Evolutionary conservation across 2,329 filamentous ascomycete species (phyloP).

Genomic region (Stagonosporopsis rhizophila): DNA sequence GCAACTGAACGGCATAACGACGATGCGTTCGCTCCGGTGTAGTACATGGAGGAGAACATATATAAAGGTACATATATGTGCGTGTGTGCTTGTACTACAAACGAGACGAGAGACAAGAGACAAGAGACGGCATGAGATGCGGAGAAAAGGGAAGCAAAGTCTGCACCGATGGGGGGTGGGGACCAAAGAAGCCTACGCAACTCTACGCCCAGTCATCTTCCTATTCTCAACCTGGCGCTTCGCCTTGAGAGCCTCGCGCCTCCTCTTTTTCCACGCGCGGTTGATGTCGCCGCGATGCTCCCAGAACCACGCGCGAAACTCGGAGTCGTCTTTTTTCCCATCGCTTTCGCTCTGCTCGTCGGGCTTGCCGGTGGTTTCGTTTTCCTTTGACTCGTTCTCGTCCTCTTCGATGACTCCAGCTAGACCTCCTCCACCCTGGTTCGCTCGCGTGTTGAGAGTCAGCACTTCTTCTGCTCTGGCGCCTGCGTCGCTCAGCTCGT

Average conservation of each 20-base stretch:
- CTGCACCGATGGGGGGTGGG: too few relatives aligned
- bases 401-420: conserved; percentile 39
- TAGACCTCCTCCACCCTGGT: conserved; percentile 3
- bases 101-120: too few relatives aligned
- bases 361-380: too few relatives aligned
- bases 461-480: conserved; percentile 34
- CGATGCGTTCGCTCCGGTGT: too few relatives aligned
- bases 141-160: too few relatives aligned
- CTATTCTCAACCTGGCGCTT: conserved; percentile 67
- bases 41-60: too few relatives aligned
- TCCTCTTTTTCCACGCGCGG: conserved; percentile 61
- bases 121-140: too few relatives aligned
- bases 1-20: too few relatives aligned
- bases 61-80: too few relatives aligned
- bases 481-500: conserved; percentile 33
- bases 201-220: conserved; percentile 45
- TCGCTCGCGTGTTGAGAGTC: conserved; percentile 36
- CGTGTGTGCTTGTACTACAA: too few relatives aligned
- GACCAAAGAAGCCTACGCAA: too few relatives aligned
- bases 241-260: conserved; percentile 66
- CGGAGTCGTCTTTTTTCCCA: conserved; percentile 60
- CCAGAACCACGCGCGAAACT: conserved; percentile 69
- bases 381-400: too few relatives aligned
- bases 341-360: conserved; percentile 29
- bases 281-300: conserved; percentile 58